Evolutionary conservation across 2,329 filamentous ascomycete genomes (phyloP).

Genomic region (Fusarium poae): DNA sequence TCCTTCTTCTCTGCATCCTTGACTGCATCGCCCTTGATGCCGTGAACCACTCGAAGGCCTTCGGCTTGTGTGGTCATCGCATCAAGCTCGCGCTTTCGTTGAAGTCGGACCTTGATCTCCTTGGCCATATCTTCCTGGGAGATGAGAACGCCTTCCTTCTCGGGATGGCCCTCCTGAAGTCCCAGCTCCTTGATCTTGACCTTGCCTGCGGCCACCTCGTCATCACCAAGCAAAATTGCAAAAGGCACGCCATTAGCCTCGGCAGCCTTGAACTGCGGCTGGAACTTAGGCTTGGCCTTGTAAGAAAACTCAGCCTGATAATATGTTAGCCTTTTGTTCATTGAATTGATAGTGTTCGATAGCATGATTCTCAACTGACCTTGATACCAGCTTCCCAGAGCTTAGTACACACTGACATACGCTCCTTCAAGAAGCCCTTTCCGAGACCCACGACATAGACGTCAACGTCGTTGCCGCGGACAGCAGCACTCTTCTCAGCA

Average conservation of each 20-base stretch:
- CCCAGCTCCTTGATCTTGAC: constrained; percentile 86
- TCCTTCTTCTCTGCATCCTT: constrained; percentile 36
- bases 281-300: constrained; percentile 91
- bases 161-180: constrained; percentile 82
- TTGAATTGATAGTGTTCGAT: not conserved
- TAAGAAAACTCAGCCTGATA: constrained; percentile 82
- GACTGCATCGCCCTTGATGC: constrained; percentile 55
- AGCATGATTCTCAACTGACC: constrained; percentile 56
- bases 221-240: constrained; percentile 89
- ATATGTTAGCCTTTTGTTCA: constrained; percentile 41
- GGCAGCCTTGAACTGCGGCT: constrained; percentile 90
- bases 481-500: constrained; percentile 67
- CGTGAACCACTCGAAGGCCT: constrained; percentile 61
- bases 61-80: constrained; percentile 59
- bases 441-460: constrained; percentile 97
- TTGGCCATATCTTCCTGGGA: constrained; percentile 71
- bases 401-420: constrained; percentile 81
- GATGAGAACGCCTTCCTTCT: constrained; percentile 88
- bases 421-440: constrained; percentile 85
- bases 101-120: constrained; percentile 68
- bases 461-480: constrained; percentile 77
- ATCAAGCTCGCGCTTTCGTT: constrained; percentile 60
- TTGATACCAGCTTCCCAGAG: constrained; percentile 93
- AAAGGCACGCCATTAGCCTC: constrained; percentile 85
- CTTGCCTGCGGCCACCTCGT: constrained; percentile 85